phyloP scores from a whole-genome alignment of 192 early-diverging fungal genomes.

The Obelidium mucronatum region DNA sequence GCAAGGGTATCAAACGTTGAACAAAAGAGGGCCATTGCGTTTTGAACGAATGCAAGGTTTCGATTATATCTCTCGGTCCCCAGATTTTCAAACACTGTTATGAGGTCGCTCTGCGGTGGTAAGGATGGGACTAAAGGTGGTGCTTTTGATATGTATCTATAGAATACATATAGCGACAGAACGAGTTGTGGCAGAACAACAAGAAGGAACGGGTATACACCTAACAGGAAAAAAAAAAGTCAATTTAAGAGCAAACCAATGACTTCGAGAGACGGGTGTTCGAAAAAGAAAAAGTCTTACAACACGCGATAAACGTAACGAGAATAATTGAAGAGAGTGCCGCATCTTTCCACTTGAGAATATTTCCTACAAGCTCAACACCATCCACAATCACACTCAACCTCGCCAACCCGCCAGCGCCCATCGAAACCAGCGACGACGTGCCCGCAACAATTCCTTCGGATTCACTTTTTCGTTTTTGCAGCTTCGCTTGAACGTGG shows the following conservation, averaged over 20 bases:
- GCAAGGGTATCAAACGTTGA: background rate
- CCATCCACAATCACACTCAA: background rate
- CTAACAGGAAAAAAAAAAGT: background rate
- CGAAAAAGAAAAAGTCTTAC: constrained; percentile 1
- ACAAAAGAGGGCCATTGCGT: constrained; percentile 9
- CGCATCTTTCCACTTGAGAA: constrained; percentile 24
- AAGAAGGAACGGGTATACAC: constrained; percentile 15
- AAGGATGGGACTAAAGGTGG: background rate
- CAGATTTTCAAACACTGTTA: background rate
- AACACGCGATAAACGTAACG: constrained; percentile 9
- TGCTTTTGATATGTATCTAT: constrained; percentile 20
- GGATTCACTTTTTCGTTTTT: background rate
- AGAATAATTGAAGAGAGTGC: background rate
- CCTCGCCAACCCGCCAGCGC: constrained; percentile 11
- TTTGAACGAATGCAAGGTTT: constrained; percentile 20
- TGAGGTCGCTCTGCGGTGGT: constrained; percentile 8
- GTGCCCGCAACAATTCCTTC: background rate
- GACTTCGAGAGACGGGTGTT: background rate
- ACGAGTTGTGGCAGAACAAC: constrained; percentile 19
- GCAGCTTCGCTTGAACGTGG: background rate
- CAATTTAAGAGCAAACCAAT: background rate
- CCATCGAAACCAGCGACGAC: background rate
- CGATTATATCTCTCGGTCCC: constrained; percentile 21
- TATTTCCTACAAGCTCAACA: background rate
- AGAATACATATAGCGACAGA: background rate